A percentile compares a stretch with the other conserved stretches of the same genome.
Conservation (phyloP, 2,329 filamentous ascomycete species). For the Calonectria ilicicola region DNA sequence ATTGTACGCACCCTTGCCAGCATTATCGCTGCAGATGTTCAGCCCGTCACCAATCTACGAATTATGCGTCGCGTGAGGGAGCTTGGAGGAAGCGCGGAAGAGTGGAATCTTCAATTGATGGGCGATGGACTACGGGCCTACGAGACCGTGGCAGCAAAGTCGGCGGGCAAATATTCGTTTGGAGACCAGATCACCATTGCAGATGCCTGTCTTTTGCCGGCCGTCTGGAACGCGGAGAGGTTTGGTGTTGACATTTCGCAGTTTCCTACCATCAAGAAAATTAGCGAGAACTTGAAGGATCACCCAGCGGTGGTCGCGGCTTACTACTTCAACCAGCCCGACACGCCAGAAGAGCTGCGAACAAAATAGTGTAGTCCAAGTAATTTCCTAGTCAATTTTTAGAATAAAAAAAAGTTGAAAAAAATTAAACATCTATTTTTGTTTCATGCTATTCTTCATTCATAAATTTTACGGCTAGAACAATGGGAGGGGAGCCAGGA, state of each 20-base stretch:
- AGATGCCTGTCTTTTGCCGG: constrained; percentile 69
- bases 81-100: constrained; percentile 55
- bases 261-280: constrained; percentile 60
- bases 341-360: constrained; percentile 54
- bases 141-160: constrained; percentile 55
- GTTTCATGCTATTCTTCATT: neutral
- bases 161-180: constrained; percentile 64
- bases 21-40: constrained; percentile 68
- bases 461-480: constrained; percentile 35
- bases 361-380: neutral
- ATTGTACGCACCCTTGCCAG: constrained; percentile 63
- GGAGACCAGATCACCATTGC: constrained; percentile 68
- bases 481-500: constrained; percentile 53
- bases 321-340: constrained; percentile 66
- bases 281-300: constrained; percentile 59
- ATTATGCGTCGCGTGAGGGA: constrained; percentile 62
- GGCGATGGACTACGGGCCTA: constrained; percentile 67
- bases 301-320: constrained; percentile 64
- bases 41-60: constrained; percentile 70
- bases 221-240: constrained; percentile 67
- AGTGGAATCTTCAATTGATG: constrained; percentile 66
- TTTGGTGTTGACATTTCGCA: constrained; percentile 63
- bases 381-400: neutral
- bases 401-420: neutral
- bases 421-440: neutral